Evolutionary conservation across 2,329 filamentous ascomycete genomes (phyloP), one percentile per base, ranked within the genome.

Genomic region (Apiospora phragmitis): DNA sequence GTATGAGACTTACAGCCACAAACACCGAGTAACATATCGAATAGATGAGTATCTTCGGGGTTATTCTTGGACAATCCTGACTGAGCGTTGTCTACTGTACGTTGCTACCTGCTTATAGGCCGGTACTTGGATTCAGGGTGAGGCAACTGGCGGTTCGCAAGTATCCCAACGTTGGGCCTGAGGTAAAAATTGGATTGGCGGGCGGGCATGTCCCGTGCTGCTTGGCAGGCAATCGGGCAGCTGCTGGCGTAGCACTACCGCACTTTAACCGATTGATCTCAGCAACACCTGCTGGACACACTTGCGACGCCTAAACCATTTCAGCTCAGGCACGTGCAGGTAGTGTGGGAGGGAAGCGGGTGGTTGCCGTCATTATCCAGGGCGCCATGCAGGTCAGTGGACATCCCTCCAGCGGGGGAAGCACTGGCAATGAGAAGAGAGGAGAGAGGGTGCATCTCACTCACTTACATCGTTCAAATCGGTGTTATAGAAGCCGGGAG

Each of bases 1-100:
- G 32, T 62, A 6, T 62, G 55, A 62, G 55, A 29, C 79, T 76
- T 74, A 85, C 85, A 82, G 80, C 85, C 85, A 76, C 84, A 86
- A 72, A 87, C 77, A 32, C 85, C 85, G 72, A 87, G 82, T 18
- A 87, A 79, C 85, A 87, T 85, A 45, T 51, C 82, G 45, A 29
- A 38, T 4, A 11, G 9, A 49, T 62, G 29, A 38, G 18, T n/a
- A 62, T 62, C 55, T 62, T n/a, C 4, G 7, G 24, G 32, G 38
- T 38, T 24, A 55, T 35, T 35, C 29, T 51, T 7, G 12, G 47
- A 14, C 47, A 51, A 51, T 51, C 4, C 47, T 59, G 51, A 11
- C 16, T 59, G 29, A 21, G 16, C 32, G 29, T 35, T 55, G 26
- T 32, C 26, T 55, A 55, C 16, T 32, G 14, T 18, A 32, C 24